These are phyloP conservation scores for Lactifluus hygrophoroides DNA, from an alignment of 768 basidiomycete species.

Conservation along the genomic window DNA sequence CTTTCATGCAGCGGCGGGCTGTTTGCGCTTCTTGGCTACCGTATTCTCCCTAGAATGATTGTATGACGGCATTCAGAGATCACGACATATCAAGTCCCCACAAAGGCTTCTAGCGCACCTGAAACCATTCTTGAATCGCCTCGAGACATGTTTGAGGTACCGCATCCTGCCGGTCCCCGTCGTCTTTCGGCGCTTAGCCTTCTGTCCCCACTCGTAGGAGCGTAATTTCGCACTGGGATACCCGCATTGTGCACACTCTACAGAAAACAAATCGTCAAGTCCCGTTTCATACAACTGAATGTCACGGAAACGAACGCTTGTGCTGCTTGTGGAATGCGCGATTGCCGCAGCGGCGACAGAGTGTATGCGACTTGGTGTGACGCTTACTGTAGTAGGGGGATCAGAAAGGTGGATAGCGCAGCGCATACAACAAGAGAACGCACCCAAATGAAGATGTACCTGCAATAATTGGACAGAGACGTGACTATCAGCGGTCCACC, in stretches of 20 bases:
- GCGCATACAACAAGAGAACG: slow-evolving; percentile 5
- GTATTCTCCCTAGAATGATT: slow-evolving; percentile 67
- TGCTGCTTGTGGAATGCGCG: slow-evolving; percentile 98
- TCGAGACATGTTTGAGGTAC: slow-evolving; percentile 85
- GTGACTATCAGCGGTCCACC: slow-evolving; percentile 17
- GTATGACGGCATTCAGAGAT: background rate
- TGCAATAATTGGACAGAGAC: slow-evolving; percentile 27
- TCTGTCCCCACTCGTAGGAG: slow-evolving; percentile 96
- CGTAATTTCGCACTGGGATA: slow-evolving; percentile 94
- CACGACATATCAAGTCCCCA: background rate
- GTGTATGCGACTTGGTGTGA: slow-evolving; percentile 94
- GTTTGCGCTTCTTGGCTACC: slow-evolving; percentile 74
- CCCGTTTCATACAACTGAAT: background rate
- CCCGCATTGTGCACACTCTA: slow-evolving; percentile 93
- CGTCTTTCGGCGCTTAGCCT: slow-evolving; percentile 99
- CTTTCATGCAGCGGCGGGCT: slow-evolving; percentile 42
- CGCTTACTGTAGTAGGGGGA: slow-evolving; percentile 61
- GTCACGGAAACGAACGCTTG: slow-evolving; percentile 58
- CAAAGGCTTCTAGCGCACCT: slow-evolving; percentile 39
- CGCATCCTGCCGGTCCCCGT: slow-evolving; percentile 96
- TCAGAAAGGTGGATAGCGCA: background rate
- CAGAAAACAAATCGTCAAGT: background rate
- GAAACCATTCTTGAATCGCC: slow-evolving; percentile 99
- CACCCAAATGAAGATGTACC: slow-evolving; percentile 96
- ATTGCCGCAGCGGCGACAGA: slow-evolving; percentile 95